Evolutionary conservation across 208 protist genomes (phyloP), one percentile per base, ranked within the genome.

Genomic region (Acanthamoeba lenticulata): DNA sequence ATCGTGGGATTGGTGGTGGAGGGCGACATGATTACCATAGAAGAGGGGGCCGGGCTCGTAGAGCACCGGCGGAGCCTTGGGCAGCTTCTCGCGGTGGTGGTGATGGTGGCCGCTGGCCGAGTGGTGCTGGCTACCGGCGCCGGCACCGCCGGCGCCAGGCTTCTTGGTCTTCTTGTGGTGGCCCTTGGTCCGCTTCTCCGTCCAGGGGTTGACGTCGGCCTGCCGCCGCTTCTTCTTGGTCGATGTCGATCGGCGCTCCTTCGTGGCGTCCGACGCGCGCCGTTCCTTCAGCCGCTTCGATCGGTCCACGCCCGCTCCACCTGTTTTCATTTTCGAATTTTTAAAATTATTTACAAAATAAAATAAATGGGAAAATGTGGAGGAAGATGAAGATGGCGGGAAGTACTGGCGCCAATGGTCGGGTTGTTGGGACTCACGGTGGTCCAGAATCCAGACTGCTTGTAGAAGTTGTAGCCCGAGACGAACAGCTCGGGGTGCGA

Each of bases 381-480:
- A 67, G 5, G 27, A 21, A 79, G 36, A 32, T 44, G 2, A 36
- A 60, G 29, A 34, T 32, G 11, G 21, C 62, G n/a, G 7, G 7
- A 72, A 32, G 69, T 27, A 88, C 79, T 44, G 27, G 47, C 79
- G 29, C 79, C 79, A 27, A 88, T 88, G 32, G 79, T 88, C 2
- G 79, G 79, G 34, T 88, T 88, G 47, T 88, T 49, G 9, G 79
- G 79, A n/a, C 79, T 88, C 3, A 29, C 32, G 9, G 44, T 88
- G 27, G 79, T 60, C 79, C 79, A 88, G 32, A 44, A 88, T 7
- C 79, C 81, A 32, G 49, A 72, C 60, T 91, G 85, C 60, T 72
- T 72, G 60, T 55, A 74, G n/a, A 44, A 21, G 24, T 72, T 91
- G 40, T 74, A 91, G 90, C 94, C 91, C 38, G 94, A 88, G 38